A percentile compares a stretch with the other conserved stretches of the same genome.
phyloP scores from a whole-genome alignment of 2,329 filamentous ascomycete genomes.

The Polychaeton citri region DNA sequence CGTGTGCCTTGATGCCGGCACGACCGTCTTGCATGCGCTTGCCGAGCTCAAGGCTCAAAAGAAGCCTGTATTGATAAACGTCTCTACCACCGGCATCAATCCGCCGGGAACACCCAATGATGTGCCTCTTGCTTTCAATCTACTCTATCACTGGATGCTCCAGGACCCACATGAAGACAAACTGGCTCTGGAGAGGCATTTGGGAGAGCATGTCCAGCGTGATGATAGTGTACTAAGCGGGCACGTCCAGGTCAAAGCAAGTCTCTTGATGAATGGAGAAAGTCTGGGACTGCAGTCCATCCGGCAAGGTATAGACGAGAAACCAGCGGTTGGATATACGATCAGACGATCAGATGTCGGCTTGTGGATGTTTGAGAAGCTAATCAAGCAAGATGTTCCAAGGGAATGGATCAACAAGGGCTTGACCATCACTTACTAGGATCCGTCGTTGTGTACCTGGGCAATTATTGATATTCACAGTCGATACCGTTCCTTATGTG shows the following conservation, averaged over 20 bases:
- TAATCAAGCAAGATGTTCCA: constrained; percentile 13
- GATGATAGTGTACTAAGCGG: constrained; percentile 11
- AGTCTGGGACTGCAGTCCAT: constrained; percentile 17
- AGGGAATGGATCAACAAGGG: constrained; percentile 19
- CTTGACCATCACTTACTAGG: constrained; percentile 23
- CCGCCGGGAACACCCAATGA: constrained; percentile 17
- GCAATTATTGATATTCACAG: too few relatives aligned
- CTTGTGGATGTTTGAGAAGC: constrained; percentile 24
- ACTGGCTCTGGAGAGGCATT: constrained; percentile 19
- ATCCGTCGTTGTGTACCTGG: too few relatives aligned
- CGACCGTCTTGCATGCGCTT: constrained; percentile 20
- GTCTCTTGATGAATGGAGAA: constrained; percentile 22
- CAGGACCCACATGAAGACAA: constrained; percentile 28
- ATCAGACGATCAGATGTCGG: constrained; percentile 28
- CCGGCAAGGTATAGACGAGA: constrained; percentile 18
- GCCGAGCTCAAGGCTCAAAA: constrained; percentile 5
- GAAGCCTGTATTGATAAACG: constrained; percentile 19
- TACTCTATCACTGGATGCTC: constrained; percentile 24
- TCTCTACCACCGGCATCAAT: constrained; percentile 27
- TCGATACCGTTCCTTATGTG: too few relatives aligned
- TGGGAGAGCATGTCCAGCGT: constrained; percentile 15
- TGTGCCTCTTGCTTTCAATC: constrained; percentile 20
- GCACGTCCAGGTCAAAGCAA: constrained; percentile 24
- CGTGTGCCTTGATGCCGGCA: constrained; percentile 22
- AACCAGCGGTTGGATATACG: constrained; percentile 24